Base-by-base conservation (phyloP, 2,329 filamentous ascomycete species). In the Penicillium sp. region DNA sequence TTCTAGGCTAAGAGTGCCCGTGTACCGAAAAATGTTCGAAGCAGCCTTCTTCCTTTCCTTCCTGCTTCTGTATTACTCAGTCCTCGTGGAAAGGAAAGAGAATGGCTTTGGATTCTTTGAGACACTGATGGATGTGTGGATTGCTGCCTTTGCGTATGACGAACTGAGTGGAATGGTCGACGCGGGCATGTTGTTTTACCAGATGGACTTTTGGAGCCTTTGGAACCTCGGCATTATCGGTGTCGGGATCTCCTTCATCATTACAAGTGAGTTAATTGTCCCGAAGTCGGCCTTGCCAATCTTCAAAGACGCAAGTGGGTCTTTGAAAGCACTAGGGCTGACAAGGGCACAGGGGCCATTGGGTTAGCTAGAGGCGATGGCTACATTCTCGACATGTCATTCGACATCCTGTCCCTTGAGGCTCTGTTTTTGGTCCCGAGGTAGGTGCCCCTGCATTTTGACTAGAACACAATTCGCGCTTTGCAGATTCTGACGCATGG, bases 401-500 rank as follows among this genome's bases (percentile, higher is more conserved):
- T 96, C 69, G 90, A 96, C 65, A 86, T 96, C n/a, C 77, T 96
- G 21, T 87, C 90, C 0, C 78, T 96, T 13, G 90, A 96, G 70
- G 92, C 90, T 0, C 79, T 96, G 9, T 93, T 96, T 69, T 86
- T 96, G 72, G 88, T 96, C 18, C 92, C 92, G 39, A 79, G 84
- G 76, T 79, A 64, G 61, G 69, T 51, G 38, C 15, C 28, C 23
- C 33, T 47, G 16, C 9, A 29, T 38, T 38, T 13, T 23, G 43
- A 24, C 10, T 29, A 16, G 10, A 33, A 13, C 24, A 8, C 23
- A 44, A n/a, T 3, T 29, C 24, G 41, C 28, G 10, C 7, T 9
- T 29, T 8, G 28, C 28, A 13, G 4, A 45, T 31, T 28, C 61
- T 70, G 54, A 65, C 58, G 49, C 42, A 38, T 49, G 26, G 31